Evolutionary conservation across 1,139 yeast genomes (phyloP).

Genomic region (Geotrichum phurueaensis): DNA sequence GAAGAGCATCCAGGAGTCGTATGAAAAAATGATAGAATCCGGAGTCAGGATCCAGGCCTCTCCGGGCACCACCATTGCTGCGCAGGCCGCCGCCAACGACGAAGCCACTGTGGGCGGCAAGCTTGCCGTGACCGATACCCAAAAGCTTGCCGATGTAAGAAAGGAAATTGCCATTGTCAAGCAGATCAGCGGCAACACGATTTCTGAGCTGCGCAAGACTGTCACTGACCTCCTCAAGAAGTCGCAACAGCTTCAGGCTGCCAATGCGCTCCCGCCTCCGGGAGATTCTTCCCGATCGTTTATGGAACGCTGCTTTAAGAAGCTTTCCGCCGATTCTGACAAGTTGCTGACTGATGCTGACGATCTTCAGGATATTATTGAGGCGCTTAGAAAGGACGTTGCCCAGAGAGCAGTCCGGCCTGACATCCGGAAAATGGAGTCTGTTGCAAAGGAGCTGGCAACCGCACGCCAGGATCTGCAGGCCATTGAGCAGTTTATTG

Average conservation of each 20-base stretch:
- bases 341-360: conserved; percentile 71
- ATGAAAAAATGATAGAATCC: conserved; percentile 1
- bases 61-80: neutral
- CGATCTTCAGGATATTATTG: conserved; percentile 87
- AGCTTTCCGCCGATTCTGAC: conserved; percentile 74
- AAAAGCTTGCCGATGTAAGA: conserved; percentile 40
- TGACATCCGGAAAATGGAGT: conserved; percentile 62
- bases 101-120: neutral
- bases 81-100: neutral
- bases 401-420: conserved; percentile 89
- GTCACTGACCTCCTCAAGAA: conserved; percentile 44
- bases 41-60: neutral
- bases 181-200: conserved; percentile 50
- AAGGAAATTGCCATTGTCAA: conserved; percentile 59
- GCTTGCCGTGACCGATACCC: conserved; percentile 20
- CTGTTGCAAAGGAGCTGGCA: conserved; percentile 58
- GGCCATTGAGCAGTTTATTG: conserved; percentile 56
- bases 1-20: conserved; percentile 10
- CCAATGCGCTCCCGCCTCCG: conserved; percentile 36
- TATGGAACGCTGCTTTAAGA: conserved; percentile 70
- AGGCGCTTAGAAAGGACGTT: conserved; percentile 83
- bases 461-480: conserved; percentile 51
- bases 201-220: conserved; percentile 41
- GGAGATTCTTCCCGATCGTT: conserved; percentile 54
- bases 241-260: conserved; percentile 45